These are phyloP conservation scores for Rhododendron henanense DNA, from an alignment of 148 eudicot species.

Conservation along the genomic window DNA sequence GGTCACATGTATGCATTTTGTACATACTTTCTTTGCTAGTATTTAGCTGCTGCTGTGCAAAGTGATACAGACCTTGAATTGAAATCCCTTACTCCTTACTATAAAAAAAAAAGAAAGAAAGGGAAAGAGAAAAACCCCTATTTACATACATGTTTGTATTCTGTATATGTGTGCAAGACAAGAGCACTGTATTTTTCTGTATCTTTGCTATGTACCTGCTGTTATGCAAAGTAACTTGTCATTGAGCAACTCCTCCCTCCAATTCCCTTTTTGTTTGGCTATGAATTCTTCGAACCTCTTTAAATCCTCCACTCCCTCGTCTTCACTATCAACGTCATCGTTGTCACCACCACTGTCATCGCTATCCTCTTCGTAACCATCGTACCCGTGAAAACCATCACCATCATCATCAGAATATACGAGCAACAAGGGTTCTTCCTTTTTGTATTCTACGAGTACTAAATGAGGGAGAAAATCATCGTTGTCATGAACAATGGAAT, in stretches of 20 bases:
- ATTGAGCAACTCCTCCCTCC: background rate
- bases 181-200: background rate
- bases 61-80: background rate
- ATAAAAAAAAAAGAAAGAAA: background rate
- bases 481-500: background rate
- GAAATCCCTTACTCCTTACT: background rate
- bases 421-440: background rate
- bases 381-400: background rate
- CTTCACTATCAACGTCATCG: background rate
- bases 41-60: background rate
- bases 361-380: background rate
- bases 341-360: background rate
- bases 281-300: background rate
- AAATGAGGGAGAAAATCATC: slow-evolving; percentile 14
- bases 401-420: background rate
- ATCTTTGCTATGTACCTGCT: background rate
- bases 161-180: background rate
- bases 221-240: background rate
- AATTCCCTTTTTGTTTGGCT: background rate
- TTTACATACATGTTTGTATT: background rate
- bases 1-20: background rate
- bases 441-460: slow-evolving; percentile 5
- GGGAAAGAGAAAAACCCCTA: background rate
- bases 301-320: background rate
- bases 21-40: background rate